A percentile compares a stretch with the other conserved stretches of the same genome.
Evolutionary conservation across 441 rosid genomes (phyloP).

Genomic region (Isatis lusitanica): DNA sequence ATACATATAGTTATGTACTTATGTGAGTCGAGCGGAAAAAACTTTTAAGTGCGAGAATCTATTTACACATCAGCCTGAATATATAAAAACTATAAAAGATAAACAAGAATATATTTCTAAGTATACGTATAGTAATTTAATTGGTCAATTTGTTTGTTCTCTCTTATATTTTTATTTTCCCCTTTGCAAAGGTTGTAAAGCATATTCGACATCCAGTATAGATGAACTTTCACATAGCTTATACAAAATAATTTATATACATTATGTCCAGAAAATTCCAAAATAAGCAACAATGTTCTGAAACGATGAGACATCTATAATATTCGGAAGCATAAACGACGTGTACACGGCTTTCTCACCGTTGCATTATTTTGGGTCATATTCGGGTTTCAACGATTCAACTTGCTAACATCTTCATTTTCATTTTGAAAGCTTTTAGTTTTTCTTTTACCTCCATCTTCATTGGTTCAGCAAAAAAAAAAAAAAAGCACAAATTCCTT

Average conservation of each 20-base stretch:
- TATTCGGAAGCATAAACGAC: slow-evolving; percentile 35
- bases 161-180: background rate
- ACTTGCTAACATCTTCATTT: background rate
- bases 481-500: slow-evolving; percentile 27
- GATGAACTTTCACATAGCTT: background rate
- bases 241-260: background rate
- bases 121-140: slow-evolving; percentile 32
- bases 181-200: slow-evolving; percentile 11
- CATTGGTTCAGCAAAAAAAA: slow-evolving; percentile 9
- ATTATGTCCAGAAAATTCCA: slow-evolving; percentile 33
- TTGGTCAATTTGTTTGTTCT: slow-evolving; percentile 13
- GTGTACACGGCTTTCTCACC: slow-evolving; percentile 42
- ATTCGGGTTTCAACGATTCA: slow-evolving; percentile 14
- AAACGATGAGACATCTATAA: slow-evolving; percentile 40
- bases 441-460: background rate
- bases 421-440: background rate
- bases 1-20: background rate
- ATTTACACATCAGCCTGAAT: slow-evolving; percentile 37
- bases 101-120: slow-evolving; percentile 35
- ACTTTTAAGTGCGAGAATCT: slow-evolving; percentile 15
- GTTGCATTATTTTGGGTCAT: slow-evolving; percentile 23
- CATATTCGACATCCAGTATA: slow-evolving; percentile 33
- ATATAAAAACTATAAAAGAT: slow-evolving; percentile 28
- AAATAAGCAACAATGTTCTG: slow-evolving; percentile 26
- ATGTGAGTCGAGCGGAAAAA: background rate